Evolutionary conservation across 768 basidiomycete genomes (phyloP).

Genomic region (Kwoniella mangroviensis): DNA sequence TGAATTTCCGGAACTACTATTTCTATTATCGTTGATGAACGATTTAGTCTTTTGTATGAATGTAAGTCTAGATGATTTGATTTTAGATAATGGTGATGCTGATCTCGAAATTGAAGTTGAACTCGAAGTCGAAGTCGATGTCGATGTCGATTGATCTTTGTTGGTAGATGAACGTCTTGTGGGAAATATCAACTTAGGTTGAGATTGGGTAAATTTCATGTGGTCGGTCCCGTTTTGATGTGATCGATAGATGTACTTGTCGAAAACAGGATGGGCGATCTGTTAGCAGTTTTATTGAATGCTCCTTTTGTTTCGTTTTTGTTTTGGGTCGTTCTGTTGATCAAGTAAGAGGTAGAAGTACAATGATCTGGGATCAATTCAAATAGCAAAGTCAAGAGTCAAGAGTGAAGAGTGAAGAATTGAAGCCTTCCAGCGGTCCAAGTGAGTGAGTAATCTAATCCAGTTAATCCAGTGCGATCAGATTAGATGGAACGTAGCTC

Average conservation of each 20-base stretch:
- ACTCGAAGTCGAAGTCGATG: not conserved
- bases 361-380: too few relatives aligned
- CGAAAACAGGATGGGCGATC: not conserved
- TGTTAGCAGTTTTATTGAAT: not conserved
- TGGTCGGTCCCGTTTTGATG: not conserved
- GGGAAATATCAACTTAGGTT: slow-evolving; percentile 14
- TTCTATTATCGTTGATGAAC: not conserved
- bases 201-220: slow-evolving; percentile 5
- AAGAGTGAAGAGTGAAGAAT: too few relatives aligned
- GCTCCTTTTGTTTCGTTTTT: too few relatives aligned
- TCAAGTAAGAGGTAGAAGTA: too few relatives aligned
- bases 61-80: not conserved
- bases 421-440: not conserved
- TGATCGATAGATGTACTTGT: not conserved
- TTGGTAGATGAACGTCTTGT: slow-evolving; percentile 1
- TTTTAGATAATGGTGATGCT: not conserved
- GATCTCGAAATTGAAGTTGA: not conserved
- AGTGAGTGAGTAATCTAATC: not conserved
- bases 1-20: not conserved
- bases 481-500: too few relatives aligned
- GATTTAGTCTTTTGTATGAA: not conserved
- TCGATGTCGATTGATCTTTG: not conserved
- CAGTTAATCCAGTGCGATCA: too few relatives aligned
- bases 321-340: too few relatives aligned
- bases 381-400: too few relatives aligned